Conservation (phyloP, 129 eudicot species). For the sunflower (Helianthus annuus) region HanXRQr2.0-SUNRISE NC_035440.2:42166883-42167382, state of each 20-base stretch:
- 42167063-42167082: constrained; percentile 4
- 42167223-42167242: no score
- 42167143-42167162: constrained; percentile 15
- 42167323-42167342: no score
- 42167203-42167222: no score
- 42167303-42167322: no score
- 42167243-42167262: no score
- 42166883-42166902: neutral
- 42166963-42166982: constrained; percentile 63
- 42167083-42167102: no score
- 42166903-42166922: constrained; percentile 64
- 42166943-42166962: constrained; percentile 70
- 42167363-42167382: no score
- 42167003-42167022: constrained; percentile 85
- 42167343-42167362: no score
- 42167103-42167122: constrained; percentile 1
- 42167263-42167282: no score
- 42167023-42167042: constrained; percentile 94
- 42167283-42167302: no score
- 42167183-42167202: no score
- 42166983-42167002: constrained; percentile 91
- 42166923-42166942: constrained; percentile 90
- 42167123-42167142: constrained; percentile 6
- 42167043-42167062: constrained; percentile 72
- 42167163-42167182: neutral